These are phyloP conservation scores for Allium sativum DNA, from an alignment of 106 monocot species.

Conservation along the genomic window DNA sequence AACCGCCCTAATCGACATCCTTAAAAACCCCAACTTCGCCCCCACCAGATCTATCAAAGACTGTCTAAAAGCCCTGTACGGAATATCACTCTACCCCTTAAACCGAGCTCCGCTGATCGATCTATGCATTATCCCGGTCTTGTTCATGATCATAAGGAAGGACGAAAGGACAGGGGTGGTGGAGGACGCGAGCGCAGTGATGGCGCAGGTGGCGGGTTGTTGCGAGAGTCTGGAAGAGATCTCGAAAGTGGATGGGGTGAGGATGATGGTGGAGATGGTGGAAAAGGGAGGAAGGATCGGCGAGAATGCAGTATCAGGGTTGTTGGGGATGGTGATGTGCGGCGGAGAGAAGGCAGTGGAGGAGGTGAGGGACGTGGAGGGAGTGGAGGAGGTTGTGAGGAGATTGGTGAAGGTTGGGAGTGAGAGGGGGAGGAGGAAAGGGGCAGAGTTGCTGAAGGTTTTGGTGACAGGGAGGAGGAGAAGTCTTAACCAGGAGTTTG, in stretches of 20 bases:
- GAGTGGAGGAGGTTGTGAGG: slow-evolving; percentile 23
- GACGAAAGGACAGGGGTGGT: slow-evolving; percentile 42
- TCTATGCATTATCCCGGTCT: slow-evolving; percentile 34
- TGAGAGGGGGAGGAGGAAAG: slow-evolving; percentile 46
- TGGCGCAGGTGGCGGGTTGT: slow-evolving; percentile 80
- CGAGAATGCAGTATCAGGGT: slow-evolving; percentile 66
- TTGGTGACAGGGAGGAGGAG: background rate
- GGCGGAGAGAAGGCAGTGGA: slow-evolving; percentile 56
- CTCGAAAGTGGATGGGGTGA: slow-evolving; percentile 35
- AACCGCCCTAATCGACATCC: slow-evolving; percentile 16
- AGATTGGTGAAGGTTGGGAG: slow-evolving; percentile 22
- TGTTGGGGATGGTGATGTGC: slow-evolving; percentile 58
- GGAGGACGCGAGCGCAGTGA: slow-evolving; percentile 73
- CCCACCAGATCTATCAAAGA: slow-evolving; percentile 37
- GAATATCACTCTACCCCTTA: slow-evolving; percentile 34
- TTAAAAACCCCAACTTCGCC: slow-evolving; percentile 10
- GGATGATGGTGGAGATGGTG: slow-evolving; percentile 47
- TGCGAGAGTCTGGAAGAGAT: slow-evolving; percentile 62
- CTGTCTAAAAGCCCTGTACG: slow-evolving; percentile 72
- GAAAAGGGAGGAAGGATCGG: slow-evolving; percentile 34
- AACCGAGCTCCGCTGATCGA: slow-evolving; percentile 43
- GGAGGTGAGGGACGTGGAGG: slow-evolving; percentile 49
- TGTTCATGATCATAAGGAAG: slow-evolving; percentile 36
- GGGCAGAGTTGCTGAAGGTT: slow-evolving; percentile 23
- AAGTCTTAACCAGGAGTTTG: background rate